A percentile compares a stretch with the other conserved stretches of the same genome.
phyloP scores from a whole-genome alignment of 139 green algal genomes.

The Penium margaritaceum region DNA sequence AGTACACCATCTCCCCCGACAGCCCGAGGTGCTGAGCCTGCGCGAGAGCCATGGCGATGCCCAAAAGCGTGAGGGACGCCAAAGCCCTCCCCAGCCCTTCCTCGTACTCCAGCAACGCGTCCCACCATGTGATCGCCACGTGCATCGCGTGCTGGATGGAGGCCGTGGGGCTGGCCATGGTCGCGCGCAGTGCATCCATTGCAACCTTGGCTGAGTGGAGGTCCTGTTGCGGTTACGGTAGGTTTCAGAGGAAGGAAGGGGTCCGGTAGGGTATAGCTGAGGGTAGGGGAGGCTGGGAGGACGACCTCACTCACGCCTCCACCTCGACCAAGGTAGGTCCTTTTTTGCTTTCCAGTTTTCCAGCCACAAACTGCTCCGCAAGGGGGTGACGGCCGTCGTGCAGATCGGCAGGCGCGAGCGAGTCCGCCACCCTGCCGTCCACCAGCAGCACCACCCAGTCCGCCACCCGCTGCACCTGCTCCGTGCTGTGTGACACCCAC shows the following conservation, averaged over 20 bases:
- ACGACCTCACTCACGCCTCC: neutral
- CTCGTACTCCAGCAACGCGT: neutral
- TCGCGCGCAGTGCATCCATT: too few species aligned
- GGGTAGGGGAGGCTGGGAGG: neutral
- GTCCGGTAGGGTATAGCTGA: neutral
- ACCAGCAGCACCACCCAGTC: slow-evolving; percentile 2
- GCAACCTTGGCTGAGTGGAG: too few species aligned
- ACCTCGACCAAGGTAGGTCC: too few species aligned
- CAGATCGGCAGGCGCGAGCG: neutral
- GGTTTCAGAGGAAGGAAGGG: neutral
- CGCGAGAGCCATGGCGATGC: slow-evolving; percentile 17
- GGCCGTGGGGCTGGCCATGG: too few species aligned
- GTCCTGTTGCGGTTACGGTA: too few species aligned
- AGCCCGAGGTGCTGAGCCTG: slow-evolving; percentile 7
- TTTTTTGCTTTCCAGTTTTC: neutral
- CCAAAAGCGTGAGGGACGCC: neutral
- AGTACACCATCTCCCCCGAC: slow-evolving; percentile 17
- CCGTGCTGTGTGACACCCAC: slow-evolving; percentile 10
- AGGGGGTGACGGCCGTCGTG: neutral
- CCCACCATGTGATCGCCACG: neutral
- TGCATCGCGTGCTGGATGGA: too few species aligned
- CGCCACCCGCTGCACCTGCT: neutral
- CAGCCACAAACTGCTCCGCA: neutral
- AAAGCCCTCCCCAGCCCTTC: neutral
- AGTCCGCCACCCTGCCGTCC: neutral